Percentiles rank a stretch among this genome's conserved stretches.
phyloP scores from a whole-genome alignment of 2,329 filamentous ascomycete genomes.

The Fusarium virguliforme region DNA sequence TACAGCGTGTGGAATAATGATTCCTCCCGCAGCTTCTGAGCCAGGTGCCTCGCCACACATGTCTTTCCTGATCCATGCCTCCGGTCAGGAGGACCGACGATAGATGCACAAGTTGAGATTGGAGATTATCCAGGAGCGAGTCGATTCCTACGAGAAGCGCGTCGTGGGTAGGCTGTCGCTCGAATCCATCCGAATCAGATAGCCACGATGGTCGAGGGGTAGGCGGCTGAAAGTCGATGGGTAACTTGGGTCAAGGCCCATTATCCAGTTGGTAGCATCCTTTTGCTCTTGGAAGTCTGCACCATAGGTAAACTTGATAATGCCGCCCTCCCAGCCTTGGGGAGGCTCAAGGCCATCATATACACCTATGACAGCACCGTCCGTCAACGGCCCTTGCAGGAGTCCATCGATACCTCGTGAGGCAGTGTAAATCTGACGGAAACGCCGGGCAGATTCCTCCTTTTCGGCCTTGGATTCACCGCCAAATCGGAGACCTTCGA shows the following conservation, averaged over 20 bases:
- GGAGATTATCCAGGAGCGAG: conserved; percentile 78
- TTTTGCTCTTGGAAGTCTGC: conserved; percentile 62
- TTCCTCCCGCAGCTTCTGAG: conserved; percentile 79
- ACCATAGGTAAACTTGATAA: conserved; percentile 80
- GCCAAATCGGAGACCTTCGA: conserved; percentile 84
- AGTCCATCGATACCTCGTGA: conserved; percentile 72
- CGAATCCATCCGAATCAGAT: conserved; percentile 61
- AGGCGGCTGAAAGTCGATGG: conserved; percentile 83
- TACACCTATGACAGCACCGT: conserved; percentile 83
- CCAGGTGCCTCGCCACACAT: conserved; percentile 82
- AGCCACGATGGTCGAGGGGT: conserved; percentile 76
- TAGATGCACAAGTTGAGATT: conserved; percentile 83
- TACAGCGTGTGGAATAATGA: conserved; percentile 87
- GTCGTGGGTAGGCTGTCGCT: conserved; percentile 70
- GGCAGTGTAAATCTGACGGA: conserved; percentile 80
- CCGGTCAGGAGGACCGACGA: conserved; percentile 94
- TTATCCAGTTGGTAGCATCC: conserved; percentile 76
- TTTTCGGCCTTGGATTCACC: conserved; percentile 88
- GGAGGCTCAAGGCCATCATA: conserved; percentile 69
- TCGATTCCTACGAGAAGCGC: conserved; percentile 89
- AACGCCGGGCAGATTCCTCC: conserved; percentile 81
- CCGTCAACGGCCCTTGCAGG: conserved; percentile 87
- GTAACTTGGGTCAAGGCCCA: conserved; percentile 82
- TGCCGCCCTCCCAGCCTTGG: conserved; percentile 84
- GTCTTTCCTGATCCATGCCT: conserved; percentile 91